Base-by-base conservation (phyloP, 2,329 filamentous ascomycete genomes). In the Nigrospora osmanthi region DNA sequence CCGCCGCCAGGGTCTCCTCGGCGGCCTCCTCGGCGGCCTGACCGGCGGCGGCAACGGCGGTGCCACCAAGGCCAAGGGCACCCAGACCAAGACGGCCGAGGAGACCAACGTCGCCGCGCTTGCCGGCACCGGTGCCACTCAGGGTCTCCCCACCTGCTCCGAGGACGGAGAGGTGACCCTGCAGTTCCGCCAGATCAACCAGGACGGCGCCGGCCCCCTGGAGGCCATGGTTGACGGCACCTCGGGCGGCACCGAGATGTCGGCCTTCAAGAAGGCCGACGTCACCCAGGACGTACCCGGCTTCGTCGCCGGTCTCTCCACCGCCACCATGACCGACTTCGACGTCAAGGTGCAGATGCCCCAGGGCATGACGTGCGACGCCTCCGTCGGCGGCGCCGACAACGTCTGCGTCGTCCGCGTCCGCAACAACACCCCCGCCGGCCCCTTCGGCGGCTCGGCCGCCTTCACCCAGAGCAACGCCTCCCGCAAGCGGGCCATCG, bases 151-250 rank as follows among this genome's bases (percentile, higher is more conserved):
- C 10, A 85, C 81, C 5, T 73, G 70, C 47, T 64, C 69, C 16
- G 77, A 83, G 47, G 71, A 80, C 45, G 81, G 82, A 49, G 72
- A 71, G 28, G 67, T 86, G 59, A 73, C 70, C 47, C 74, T 85
- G 73, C 80, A 74, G 48, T 85, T 78, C 67, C 80, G 81, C 61
- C 78, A 85, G 67, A 77, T 85, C 67, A 85, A 85, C 72, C 81
- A 85, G 62, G 81, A 85, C 54, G 81, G 81, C 17, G 82, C 81
- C 0, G 82, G 81, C 2, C 80, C 80, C 2, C 65, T 85, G 40
- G 73, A 68, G 30, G 81, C 81, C 10, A 67, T 69, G 37, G 68
- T 85, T 40, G 81, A 86, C 55, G 64, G 69, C 36, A 82, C 80
- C 23, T 84, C 80, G 2, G 80, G 78, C 32, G 82, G 81, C 44